These are phyloP conservation scores for Metarhizium robertsii DNA, from an alignment of 2,329 filamentous ascomycete genomes.

Conservation along the genomic window DNA sequence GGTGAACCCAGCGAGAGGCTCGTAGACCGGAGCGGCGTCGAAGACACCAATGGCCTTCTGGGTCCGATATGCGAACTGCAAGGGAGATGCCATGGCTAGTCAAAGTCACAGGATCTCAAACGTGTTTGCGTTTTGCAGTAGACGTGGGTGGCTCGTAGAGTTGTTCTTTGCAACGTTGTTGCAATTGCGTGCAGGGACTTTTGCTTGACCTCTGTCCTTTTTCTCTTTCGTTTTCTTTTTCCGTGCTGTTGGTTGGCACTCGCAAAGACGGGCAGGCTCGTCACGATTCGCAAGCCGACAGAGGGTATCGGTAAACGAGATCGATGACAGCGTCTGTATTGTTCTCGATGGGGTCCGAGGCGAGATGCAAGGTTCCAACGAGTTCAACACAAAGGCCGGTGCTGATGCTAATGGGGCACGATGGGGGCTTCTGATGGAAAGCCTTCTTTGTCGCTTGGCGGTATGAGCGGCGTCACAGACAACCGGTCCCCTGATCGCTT, in stretches of 20 bases:
- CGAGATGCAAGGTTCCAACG: not conserved
- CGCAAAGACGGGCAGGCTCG: not conserved
- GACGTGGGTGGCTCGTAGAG: constrained; percentile 10
- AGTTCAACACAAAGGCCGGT: not conserved
- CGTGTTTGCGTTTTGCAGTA: constrained; percentile 12
- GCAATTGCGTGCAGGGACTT: not conserved
- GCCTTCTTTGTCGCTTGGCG: constrained; percentile 3
- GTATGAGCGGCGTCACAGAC: not conserved
- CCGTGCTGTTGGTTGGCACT: not conserved
- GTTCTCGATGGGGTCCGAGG: not conserved
- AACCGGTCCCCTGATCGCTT: not conserved
- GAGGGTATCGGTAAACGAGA: not conserved
- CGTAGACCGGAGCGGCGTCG: constrained; percentile 84
- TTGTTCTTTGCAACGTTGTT: constrained; percentile 14
- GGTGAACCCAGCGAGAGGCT: constrained; percentile 70
- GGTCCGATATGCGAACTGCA: constrained; percentile 96
- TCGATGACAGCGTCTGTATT: not conserved
- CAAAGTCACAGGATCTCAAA: constrained; percentile 62
- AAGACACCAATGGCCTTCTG: constrained; percentile 92
- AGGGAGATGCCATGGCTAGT: constrained; percentile 87
- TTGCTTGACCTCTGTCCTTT: constrained; percentile 6
- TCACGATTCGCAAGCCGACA: not conserved
- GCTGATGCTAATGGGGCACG: not conserved
- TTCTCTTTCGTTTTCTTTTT: not conserved
- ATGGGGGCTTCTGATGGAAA: not conserved